A percentile compares a stretch with the other conserved stretches of the same genome.
These are phyloP conservation scores for Neurospora sp. DNA, from an alignment of 2,329 filamentous ascomycete genomes.

Conservation along the genomic window DNA sequence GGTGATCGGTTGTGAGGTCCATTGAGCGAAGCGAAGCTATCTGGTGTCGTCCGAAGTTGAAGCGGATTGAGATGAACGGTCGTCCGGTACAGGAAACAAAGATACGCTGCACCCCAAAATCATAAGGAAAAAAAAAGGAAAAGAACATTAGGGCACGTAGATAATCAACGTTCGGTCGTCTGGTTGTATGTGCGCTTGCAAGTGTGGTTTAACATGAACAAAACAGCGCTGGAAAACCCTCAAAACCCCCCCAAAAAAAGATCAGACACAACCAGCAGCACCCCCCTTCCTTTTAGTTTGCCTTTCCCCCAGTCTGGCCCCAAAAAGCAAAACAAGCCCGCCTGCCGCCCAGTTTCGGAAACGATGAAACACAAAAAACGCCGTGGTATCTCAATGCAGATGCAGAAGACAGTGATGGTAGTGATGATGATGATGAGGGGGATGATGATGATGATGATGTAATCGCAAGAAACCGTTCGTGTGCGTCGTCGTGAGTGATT, in stretches of 20 bases:
- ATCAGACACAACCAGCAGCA: background rate
- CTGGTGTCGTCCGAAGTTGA: background rate
- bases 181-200: background rate
- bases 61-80: background rate
- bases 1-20: background rate
- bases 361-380: conserved; percentile 20
- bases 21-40: background rate
- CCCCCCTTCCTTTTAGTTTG: background rate
- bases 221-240: background rate
- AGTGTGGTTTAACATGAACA: background rate
- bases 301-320: background rate
- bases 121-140: background rate
- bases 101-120: background rate
- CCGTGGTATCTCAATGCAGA: conserved; percentile 31
- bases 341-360: background rate
- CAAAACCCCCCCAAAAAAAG: background rate
- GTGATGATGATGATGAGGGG: conserved; percentile 23
- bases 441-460: conserved; percentile 19
- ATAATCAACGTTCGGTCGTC: background rate
- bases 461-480: conserved; percentile 9
- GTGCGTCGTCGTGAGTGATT: background rate
- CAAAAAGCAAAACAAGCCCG: background rate
- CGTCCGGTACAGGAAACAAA: background rate
- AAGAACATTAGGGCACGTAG: background rate
- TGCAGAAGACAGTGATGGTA: conserved; percentile 11